phyloP scores from a whole-genome alignment of 192 early-diverging fungal species.

The Allomyces macrogynus region DNA sequence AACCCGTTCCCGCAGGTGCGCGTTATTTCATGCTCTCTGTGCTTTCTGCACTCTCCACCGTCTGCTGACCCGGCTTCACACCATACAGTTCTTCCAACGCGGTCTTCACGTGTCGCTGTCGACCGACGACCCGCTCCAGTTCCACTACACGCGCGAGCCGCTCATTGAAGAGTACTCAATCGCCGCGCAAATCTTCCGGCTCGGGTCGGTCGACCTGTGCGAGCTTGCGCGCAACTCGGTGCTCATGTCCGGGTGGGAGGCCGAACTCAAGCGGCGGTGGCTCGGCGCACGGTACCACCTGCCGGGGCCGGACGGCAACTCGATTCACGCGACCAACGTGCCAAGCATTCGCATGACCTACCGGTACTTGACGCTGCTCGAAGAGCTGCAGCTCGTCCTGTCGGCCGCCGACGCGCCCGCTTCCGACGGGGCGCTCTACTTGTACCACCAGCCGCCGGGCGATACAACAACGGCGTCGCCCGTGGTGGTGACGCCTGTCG shows the following conservation, averaged over 20 bases:
- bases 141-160: constrained; percentile 92
- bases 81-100: constrained; percentile 59
- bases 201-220: constrained; percentile 80
- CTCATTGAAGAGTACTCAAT: constrained; percentile 93
- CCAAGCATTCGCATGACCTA: constrained; percentile 67
- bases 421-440: too few species aligned
- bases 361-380: constrained; percentile 63
- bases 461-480: too few species aligned
- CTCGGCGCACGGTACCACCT: constrained; percentile 54
- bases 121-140: constrained; percentile 88
- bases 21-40: too few species aligned
- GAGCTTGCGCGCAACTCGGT: constrained; percentile 82
- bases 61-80: neutral
- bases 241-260: constrained; percentile 76
- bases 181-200: constrained; percentile 89
- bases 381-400: constrained; percentile 31
- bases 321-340: constrained; percentile 82
- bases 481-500: too few species aligned
- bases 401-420: neutral
- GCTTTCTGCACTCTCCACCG: neutral
- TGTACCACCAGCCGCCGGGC: too few species aligned
- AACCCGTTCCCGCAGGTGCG: constrained; percentile 50
- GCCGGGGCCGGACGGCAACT: constrained; percentile 57
- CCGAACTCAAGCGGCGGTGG: constrained; percentile 73
- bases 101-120: constrained; percentile 84